phyloP scores from a whole-genome alignment of 2,329 filamentous ascomycete species.

The Rutstroemia sp. region DNA sequence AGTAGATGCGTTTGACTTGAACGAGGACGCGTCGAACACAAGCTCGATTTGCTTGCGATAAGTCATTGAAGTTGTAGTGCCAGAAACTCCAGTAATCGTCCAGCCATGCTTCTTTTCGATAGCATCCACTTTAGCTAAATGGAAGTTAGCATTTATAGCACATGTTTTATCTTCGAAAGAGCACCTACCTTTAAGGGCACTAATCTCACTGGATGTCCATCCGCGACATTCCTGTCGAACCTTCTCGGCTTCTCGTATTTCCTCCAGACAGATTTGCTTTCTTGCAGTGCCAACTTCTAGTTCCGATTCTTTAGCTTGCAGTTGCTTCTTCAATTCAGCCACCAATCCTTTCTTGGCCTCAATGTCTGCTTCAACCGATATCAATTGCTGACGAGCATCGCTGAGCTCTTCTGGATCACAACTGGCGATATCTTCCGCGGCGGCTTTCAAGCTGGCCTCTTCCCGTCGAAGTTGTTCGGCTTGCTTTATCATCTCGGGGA shows the following conservation, averaged over 20 bases:
- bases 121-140: slow-evolving; percentile 52
- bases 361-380: slow-evolving; percentile 58
- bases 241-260: slow-evolving; percentile 77
- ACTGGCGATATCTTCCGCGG: slow-evolving; percentile 67
- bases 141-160: slow-evolving; percentile 31
- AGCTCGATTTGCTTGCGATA: slow-evolving; percentile 68
- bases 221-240: slow-evolving; percentile 82
- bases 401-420: slow-evolving; percentile 77
- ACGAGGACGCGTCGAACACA: slow-evolving; percentile 60
- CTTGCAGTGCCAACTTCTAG: slow-evolving; percentile 56
- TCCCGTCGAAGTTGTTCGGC: slow-evolving; percentile 57
- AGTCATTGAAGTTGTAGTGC: slow-evolving; percentile 61
- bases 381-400: slow-evolving; percentile 61
- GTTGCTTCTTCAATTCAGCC: slow-evolving; percentile 56
- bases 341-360: slow-evolving; percentile 62
- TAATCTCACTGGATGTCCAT: slow-evolving; percentile 79
- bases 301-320: slow-evolving; percentile 57
- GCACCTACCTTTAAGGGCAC: slow-evolving; percentile 62
- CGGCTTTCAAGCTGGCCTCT: slow-evolving; percentile 58
- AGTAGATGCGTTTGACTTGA: slow-evolving; percentile 34
- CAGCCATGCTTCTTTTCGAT: slow-evolving; percentile 64
- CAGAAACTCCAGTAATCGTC: slow-evolving; percentile 59
- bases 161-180: neutral
- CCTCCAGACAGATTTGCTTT: slow-evolving; percentile 62
- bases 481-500: slow-evolving; percentile 58